phyloP scores from a whole-genome alignment of 257 asterid species.

The Haberlea rhodopensis region DNA sequence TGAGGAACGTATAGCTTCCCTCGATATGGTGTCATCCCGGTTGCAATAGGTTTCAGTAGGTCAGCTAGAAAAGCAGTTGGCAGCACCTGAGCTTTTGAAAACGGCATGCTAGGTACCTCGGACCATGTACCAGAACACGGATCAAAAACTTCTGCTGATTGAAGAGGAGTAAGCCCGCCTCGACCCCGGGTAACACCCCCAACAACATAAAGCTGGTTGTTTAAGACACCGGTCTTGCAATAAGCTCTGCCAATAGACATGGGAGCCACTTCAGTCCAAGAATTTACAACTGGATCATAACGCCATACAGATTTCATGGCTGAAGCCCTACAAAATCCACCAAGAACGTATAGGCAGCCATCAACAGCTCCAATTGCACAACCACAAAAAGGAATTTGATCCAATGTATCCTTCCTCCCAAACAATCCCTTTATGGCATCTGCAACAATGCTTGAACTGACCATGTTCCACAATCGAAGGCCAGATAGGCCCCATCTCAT shows the following conservation, averaged over 20 bases:
- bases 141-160: constrained; percentile 85
- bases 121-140: constrained; percentile 71
- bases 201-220: constrained; percentile 74
- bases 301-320: constrained; percentile 64
- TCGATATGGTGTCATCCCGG: constrained; percentile 79
- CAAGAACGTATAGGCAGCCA: constrained; percentile 74
- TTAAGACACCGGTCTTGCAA: constrained; percentile 69
- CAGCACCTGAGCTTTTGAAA: constrained; percentile 74
- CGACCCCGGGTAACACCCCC: constrained; percentile 86
- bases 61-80: constrained; percentile 92
- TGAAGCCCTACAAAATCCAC: constrained; percentile 71
- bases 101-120: constrained; percentile 87
- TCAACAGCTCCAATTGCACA: constrained; percentile 76
- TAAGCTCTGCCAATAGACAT: constrained; percentile 83
- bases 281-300: constrained; percentile 60
- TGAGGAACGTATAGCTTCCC: constrained; percentile 90
- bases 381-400: constrained; percentile 77
- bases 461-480: constrained; percentile 56
- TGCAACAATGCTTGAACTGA: constrained; percentile 48
- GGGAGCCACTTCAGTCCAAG: constrained; percentile 70
- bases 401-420: constrained; percentile 55
- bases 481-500: constrained; percentile 45
- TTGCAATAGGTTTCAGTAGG: constrained; percentile 86
- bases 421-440: constrained; percentile 69
- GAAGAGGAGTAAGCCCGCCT: constrained; percentile 77